Base-by-base conservation (phyloP, 352 stramenopile genomes). In the Phytophthora uliginosa region DNA sequence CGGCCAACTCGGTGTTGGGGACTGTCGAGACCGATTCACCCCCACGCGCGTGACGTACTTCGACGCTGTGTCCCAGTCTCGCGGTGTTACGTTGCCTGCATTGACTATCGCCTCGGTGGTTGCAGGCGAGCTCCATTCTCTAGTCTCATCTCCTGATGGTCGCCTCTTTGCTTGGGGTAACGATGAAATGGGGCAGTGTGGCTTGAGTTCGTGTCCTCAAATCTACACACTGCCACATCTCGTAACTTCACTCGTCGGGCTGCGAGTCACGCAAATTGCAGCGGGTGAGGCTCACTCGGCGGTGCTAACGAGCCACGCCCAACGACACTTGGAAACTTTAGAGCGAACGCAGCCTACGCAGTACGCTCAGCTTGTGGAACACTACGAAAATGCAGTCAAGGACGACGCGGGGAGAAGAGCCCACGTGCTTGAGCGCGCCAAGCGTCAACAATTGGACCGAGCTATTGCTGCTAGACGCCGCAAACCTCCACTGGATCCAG, bases 221-320 rank as follows among this genome's bases (percentile, higher is more conserved):
- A 81, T 92, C 34, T 95, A 95, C 66, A 95, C 82, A 0, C 58
- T 92, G n/a, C 87, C 87, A 2, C 85, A 92, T 58, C 74, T 95
- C 31, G 87, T 93, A 5, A 59, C 63, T 3, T 92, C 87, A 17
- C 66, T 85, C 7, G 66, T 91, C n/a, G 87, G 87, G 7, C 72
- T 92, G 12, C 74, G 78, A 9, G 82, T 89, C 10, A 83, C 75
- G 7, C 87, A 94, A 53, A 20, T 91, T 8, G 69, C 69, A 7
- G 79, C 78, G n/a, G 85, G 83, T 8, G 75, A 86, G 12, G 59
- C 54, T 20, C 85, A 93, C 71, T 90, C 83, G n/a, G 75, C 87
- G 17, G 69, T 88, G 48, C 70, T 93, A 7, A 78, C 77, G 2
- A 81, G 73, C 13, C 62, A 72, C 15, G 72, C 82, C 0, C 78